Evolutionary conservation across 345 rosid genomes (phyloP).

Genomic region (Linum tenue): DNA sequence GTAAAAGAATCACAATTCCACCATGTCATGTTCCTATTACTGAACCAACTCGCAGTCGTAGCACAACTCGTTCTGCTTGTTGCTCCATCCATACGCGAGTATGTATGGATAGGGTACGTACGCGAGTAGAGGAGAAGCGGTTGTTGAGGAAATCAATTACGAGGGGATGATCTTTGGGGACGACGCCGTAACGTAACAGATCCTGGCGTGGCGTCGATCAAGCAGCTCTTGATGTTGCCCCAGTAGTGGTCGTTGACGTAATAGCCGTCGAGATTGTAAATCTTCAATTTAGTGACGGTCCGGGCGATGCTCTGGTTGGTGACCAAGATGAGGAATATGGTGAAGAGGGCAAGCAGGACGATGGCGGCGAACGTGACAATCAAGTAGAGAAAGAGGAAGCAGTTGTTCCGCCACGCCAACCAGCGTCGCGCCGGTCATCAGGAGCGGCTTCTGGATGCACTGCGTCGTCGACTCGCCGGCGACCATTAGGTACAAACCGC

Average conservation of each 20-base stretch:
- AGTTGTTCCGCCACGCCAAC: constrained; percentile 13
- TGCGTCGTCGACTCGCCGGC: constrained; percentile 7
- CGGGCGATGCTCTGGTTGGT: constrained; percentile 22
- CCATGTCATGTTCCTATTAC: no score
- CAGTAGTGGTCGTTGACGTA: constrained; percentile 24
- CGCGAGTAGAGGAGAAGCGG: constrained; percentile 14
- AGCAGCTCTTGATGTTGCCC: constrained; percentile 23
- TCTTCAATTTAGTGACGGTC: constrained; percentile 18
- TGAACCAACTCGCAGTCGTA: constrained; percentile 12
- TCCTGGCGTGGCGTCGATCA: constrained; percentile 19
- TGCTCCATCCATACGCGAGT: constrained; percentile 20
- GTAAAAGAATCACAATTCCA: no score
- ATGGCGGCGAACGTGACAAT: constrained; percentile 17
- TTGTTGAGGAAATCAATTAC: constrained; percentile 8
- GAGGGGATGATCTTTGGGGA: not conserved
- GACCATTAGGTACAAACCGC: constrained; percentile 5
- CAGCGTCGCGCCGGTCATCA: constrained; percentile 15
- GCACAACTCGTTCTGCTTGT: constrained; percentile 10
- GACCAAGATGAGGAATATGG: constrained; percentile 20
- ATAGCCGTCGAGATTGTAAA: constrained; percentile 20
- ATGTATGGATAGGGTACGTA: not conserved
- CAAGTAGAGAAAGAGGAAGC: constrained; percentile 18
- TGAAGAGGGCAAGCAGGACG: constrained; percentile 14
- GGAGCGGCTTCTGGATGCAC: constrained; percentile 26
- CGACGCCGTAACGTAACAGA: constrained; percentile 11